phyloP scores from a whole-genome alignment of 768 basidiomycete species.

The Thelephora ganbajun region DNA sequence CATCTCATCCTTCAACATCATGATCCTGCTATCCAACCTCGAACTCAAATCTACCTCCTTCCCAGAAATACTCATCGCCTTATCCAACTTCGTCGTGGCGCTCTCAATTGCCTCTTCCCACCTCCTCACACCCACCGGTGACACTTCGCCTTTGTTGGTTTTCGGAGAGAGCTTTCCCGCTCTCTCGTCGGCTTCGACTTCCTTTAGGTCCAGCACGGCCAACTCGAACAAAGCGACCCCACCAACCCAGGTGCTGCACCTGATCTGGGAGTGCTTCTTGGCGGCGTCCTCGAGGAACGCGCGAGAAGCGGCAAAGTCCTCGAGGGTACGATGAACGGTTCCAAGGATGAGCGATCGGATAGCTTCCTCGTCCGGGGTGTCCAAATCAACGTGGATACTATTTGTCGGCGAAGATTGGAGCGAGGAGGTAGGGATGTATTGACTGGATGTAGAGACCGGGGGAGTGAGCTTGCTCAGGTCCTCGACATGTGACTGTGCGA shows the following conservation, averaged over 20 bases:
- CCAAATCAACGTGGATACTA: constrained; percentile 26
- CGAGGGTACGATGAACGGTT: constrained; percentile 44
- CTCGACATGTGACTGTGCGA: constrained; percentile 47
- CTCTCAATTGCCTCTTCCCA: constrained; percentile 38
- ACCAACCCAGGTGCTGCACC: constrained; percentile 53
- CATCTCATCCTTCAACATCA: constrained; percentile 62
- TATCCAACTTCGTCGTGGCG: constrained; percentile 37
- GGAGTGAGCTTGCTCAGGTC: constrained; percentile 39
- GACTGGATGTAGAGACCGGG: constrained; percentile 19
- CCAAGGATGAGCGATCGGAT: constrained; percentile 59
- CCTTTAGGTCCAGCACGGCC: constrained; percentile 56
- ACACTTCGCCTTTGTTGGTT: constrained; percentile 4
- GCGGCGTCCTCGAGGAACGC: constrained; percentile 39
- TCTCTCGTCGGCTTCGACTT: constrained; percentile 23
- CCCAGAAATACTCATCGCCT: constrained; percentile 31
- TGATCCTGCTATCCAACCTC: constrained; percentile 54
- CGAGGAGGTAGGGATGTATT: constrained; percentile 12
- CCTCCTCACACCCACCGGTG: constrained; percentile 4
- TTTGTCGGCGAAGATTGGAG: neutral
- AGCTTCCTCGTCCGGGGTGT: constrained; percentile 59
- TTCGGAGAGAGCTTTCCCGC: constrained; percentile 3
- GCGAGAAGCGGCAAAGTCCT: constrained; percentile 29
- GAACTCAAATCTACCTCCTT: constrained; percentile 50
- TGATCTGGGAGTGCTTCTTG: constrained; percentile 22
- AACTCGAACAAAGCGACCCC: constrained; percentile 58